Evolutionary conservation across 176 grass and related monocot genomes (phyloP), one percentile per base, ranked within the genome.

Genomic region (Leersia perrieri): DNA sequence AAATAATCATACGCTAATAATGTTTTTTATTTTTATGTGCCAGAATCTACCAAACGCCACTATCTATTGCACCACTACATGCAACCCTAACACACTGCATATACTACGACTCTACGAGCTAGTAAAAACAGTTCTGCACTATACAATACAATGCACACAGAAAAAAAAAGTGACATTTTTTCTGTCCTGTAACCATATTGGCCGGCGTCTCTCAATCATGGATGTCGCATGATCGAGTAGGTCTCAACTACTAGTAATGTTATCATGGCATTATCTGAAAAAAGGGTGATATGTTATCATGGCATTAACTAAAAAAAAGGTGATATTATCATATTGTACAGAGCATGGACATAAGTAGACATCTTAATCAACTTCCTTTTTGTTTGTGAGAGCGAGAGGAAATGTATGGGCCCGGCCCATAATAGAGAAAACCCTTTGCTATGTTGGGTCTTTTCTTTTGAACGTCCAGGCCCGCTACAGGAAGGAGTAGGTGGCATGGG

Each of bases 61-160:
- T n/a, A n/a, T n/a, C n/a, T n/a, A n/a, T n/a, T n/a, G n/a, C n/a
- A n/a, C n/a, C n/a, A n/a, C n/a, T n/a, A n/a, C n/a, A n/a, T n/a
- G n/a, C n/a, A n/a, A n/a, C 42, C 12, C 49, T 51, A 51, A 51
- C 61, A n/a, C 5, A 47, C 11, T 16, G 0, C 40, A 11, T 55
- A 75, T 14, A 29, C 8, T 53, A 23, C 8, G 16, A 45, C 13
- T 45, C 3, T 5, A 45, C 42, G 0, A 16, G 33, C 47, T 9
- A 16, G 35, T 75, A 61, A 83, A 67, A 67, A 49, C 11, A 29
- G 26, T 39, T 18, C 81, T 67, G 74, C 75, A 39, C 38, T 4
- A 6, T 39, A 20, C 15, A 16, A 14, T 16, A 51, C 45, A 0
- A 5, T 20, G 45, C 16, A 47, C 9, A 47, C 9, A 45, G 3